Base-by-base conservation (phyloP, 176 grass and related monocot genomes). In the Secale cereale region DNA sequence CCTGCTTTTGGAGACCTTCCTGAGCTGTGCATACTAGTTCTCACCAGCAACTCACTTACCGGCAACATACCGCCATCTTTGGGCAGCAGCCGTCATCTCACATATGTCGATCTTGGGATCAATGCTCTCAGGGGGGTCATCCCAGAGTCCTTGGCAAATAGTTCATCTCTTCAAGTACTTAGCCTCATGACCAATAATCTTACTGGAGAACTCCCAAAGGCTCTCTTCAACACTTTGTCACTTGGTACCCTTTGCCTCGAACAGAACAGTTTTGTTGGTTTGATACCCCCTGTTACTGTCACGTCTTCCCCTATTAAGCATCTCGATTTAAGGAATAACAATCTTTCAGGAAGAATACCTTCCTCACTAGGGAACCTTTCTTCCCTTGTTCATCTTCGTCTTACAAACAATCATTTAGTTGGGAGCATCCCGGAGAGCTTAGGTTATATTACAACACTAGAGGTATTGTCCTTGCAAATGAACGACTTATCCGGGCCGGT, bases 321-420 rank as follows among this genome's bases (percentile, higher is more conserved):
- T 28, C 66, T 94, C 0, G 2, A 80, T 40, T 69, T 94, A 40
- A 17, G n/a, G 8, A 8, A 50, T 5, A 92, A 92, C 70, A 26
- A 27, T 22, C 78, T 94, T 20, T 71, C 48, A 7, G 93, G 93
- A 59, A 77, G 30, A 78, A 90, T 92, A 9, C 88, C 93, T 17
- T n/a, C 80, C 46, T 85, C 94, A 17, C 19, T 97, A 65, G 89
- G 89, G 22, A 90, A 92, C 13, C 60, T 93, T 23, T 88, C 83
- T 0, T 62, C 77, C 20, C 67, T 97, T 6, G 11, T 82, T 8
- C 0, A 29, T 25, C 64, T 97, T 54, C 6, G 4, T 39, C 75
- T 93, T 31, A 7, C 32, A 59, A 1, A 14, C 0, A 93, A 93
- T 27, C 48, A 37, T 27, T 81, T 97, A 50, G 6, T 75, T n/a